phyloP scores from a whole-genome alignment of 2,329 filamentous ascomycete genomes.

The Coniella lustricola region DNA sequence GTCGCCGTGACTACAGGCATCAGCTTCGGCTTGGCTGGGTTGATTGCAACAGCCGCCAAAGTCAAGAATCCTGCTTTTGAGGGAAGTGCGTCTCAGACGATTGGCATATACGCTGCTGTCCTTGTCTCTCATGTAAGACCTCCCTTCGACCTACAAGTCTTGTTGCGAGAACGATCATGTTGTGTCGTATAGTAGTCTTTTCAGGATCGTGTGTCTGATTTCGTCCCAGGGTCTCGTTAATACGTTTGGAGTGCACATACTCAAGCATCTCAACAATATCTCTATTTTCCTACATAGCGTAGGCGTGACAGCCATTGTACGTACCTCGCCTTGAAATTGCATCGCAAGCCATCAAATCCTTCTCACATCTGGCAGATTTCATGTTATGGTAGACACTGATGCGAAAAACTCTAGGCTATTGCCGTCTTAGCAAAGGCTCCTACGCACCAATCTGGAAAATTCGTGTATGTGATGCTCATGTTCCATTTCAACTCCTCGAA shows the following conservation, averaged over 20 bases:
- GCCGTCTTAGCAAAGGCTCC: conserved; percentile 51
- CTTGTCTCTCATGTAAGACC: conserved; percentile 31
- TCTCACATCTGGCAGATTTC: neutral
- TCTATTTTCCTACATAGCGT: conserved; percentile 48
- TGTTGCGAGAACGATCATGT: neutral
- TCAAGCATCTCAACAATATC: conserved; percentile 49
- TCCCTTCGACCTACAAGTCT: neutral
- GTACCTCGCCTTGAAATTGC: neutral
- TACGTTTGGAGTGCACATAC: conserved; percentile 48
- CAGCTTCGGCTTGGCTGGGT: conserved; percentile 32
- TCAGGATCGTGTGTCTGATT: no score
- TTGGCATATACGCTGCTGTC: conserved; percentile 54
- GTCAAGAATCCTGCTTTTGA: conserved; percentile 30
- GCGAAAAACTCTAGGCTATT: conserved; percentile 29
- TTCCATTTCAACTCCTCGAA: no score
- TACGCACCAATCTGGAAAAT: conserved; percentile 45
- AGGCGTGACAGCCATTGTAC: conserved; percentile 39
- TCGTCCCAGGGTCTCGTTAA: conserved; percentile 46
- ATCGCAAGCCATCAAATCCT: no score
- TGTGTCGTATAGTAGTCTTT: no score
- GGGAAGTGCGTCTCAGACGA: conserved; percentile 39
- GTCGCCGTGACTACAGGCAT: conserved; percentile 35
- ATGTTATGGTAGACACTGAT: neutral
- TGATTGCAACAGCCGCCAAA: conserved; percentile 30
- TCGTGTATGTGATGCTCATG: conserved; percentile 27